Conservation (phyloP, 2,329 filamentous ascomycete species). For the Alternaria ethzedia region DNA sequence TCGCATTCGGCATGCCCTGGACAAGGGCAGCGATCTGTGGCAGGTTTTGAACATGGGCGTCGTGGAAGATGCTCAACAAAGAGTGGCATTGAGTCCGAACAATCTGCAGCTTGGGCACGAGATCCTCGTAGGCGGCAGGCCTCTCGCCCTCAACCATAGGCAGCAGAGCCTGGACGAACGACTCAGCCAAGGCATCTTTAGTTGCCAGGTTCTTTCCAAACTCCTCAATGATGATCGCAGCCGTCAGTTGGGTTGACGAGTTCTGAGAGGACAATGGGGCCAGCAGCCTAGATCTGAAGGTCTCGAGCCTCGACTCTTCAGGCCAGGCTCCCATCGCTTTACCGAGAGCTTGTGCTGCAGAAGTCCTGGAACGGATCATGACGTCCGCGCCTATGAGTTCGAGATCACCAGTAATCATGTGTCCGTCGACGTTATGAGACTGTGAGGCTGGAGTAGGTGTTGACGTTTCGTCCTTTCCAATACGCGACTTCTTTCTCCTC, state of each 20-base stretch:
- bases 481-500: conserved; percentile 82
- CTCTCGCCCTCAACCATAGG: conserved; percentile 81
- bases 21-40: conserved; percentile 88
- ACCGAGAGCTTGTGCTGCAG: conserved; percentile 84
- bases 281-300: conserved; percentile 70
- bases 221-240: conserved; percentile 86
- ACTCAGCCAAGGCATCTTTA: conserved; percentile 59
- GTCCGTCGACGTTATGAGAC: conserved; percentile 89
- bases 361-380: conserved; percentile 87
- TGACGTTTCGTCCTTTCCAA: conserved; percentile 64
- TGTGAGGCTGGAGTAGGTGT: conserved; percentile 64
- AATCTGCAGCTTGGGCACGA: conserved; percentile 87
- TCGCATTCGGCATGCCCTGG: conserved; percentile 89
- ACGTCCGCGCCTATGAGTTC: conserved; percentile 91
- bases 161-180: conserved; percentile 71
- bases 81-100: conserved; percentile 91
- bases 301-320: conserved; percentile 61
- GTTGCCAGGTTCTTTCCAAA: conserved; percentile 67
- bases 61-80: conserved; percentile 87
- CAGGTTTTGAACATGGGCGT: conserved; percentile 65
- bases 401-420: conserved; percentile 96
- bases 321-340: conserved; percentile 81
- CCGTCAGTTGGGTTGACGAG: conserved; percentile 84
- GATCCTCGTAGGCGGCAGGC: conserved; percentile 83
- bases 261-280: conserved; percentile 73